phyloP scores from a whole-genome alignment of 148 eudicot species.

The Bassia scoparia region DNA sequence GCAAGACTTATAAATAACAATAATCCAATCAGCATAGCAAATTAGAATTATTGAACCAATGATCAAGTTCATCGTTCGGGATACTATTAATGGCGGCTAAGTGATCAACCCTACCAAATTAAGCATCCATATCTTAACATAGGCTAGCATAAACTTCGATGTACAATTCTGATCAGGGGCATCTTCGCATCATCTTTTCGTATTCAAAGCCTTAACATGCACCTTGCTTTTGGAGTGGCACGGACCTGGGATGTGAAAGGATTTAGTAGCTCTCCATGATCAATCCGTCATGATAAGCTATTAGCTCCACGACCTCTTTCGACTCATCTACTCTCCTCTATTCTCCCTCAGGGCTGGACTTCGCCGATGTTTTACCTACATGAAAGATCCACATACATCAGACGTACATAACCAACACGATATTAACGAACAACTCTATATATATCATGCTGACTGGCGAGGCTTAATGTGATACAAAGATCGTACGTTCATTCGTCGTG shows the following conservation, averaged over 20 bases:
- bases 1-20: no score
- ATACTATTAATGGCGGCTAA: no score
- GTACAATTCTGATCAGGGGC: slow-evolving; percentile 26
- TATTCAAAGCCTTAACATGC: slow-evolving; percentile 25
- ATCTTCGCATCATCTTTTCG: slow-evolving; percentile 26
- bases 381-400: background rate
- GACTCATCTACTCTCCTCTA: slow-evolving; percentile 13
- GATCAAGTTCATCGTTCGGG: no score
- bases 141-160: slow-evolving; percentile 10
- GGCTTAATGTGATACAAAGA: no score
- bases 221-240: slow-evolving; percentile 19
- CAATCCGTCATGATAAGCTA: slow-evolving; percentile 19
- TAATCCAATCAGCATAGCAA: no score
- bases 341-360: background rate
- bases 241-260: slow-evolving; percentile 18
- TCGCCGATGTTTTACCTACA: slow-evolving; percentile 13
- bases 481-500: no score
- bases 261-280: slow-evolving; percentile 14
- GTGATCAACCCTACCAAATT: slow-evolving; percentile 9
- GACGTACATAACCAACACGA: no score
- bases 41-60: no score
- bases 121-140: slow-evolving; percentile 3
- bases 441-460: no score
- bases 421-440: no score
- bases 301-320: background rate